Evolutionary conservation across 192 early-diverging fungal genomes (phyloP).

Genomic region (Dissophora ornata): DNA sequence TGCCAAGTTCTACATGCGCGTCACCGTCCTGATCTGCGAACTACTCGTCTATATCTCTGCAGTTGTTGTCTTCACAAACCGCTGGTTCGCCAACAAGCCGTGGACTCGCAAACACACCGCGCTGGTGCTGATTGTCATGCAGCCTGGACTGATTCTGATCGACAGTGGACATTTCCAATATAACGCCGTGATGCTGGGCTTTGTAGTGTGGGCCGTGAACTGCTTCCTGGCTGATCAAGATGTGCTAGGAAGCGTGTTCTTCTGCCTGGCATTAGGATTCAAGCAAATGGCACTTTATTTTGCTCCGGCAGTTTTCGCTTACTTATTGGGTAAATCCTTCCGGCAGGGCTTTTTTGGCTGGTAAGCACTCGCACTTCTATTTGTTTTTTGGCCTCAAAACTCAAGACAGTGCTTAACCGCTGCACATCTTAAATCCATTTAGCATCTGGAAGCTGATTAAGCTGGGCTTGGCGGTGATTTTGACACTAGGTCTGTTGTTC

Average conservation of each 20-base stretch:
- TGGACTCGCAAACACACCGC: conserved; percentile 54
- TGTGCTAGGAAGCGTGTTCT: conserved; percentile 79
- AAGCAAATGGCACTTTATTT: conserved; percentile 99
- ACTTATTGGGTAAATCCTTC: conserved; percentile 83
- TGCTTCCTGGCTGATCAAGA: conserved; percentile 72
- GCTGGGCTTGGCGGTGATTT: conserved; percentile 78
- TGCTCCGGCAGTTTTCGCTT: conserved; percentile 91
- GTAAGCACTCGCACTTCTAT: conserved; percentile 40
- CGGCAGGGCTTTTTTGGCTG: conserved; percentile 48
- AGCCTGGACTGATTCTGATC: conserved; percentile 91
- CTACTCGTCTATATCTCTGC: conserved; percentile 81
- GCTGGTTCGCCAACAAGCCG: conserved; percentile 53
- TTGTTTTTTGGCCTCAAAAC: background rate
- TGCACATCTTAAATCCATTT: background rate
- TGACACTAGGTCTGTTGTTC: conserved; percentile 75
- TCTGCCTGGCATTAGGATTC: conserved; percentile 87
- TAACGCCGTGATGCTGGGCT: conserved; percentile 97
- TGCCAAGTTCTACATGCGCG: conserved; percentile 92
- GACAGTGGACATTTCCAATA: conserved; percentile 99
- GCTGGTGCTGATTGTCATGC: conserved; percentile 76
- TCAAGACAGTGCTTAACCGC: too few relatives aligned
- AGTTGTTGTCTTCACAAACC: conserved; percentile 71
- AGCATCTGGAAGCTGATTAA: conserved; percentile 62
- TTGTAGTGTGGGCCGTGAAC: conserved; percentile 80
- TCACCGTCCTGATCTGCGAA: conserved; percentile 81